Evolutionary conservation across 768 basidiomycete genomes (phyloP).

Genomic region (Pleurotus salmoneostramineus): DNA sequence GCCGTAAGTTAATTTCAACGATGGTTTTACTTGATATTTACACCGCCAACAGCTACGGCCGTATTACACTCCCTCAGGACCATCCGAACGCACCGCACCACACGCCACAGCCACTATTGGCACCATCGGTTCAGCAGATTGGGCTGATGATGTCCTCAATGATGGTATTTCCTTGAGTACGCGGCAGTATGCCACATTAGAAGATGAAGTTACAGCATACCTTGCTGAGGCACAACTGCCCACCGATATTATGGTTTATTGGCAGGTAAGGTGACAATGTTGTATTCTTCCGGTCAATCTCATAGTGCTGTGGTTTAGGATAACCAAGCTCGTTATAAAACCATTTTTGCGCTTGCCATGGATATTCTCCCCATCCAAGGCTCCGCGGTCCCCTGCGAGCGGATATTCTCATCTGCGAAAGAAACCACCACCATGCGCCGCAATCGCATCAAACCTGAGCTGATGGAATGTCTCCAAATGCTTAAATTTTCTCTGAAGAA

Average conservation of each 20-base stretch:
- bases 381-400: conserved; percentile 27
- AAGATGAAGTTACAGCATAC: conserved; percentile 16
- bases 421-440: conserved; percentile 23
- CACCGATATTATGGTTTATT: conserved; percentile 11
- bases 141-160: conserved; percentile 10
- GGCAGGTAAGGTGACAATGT: conserved; percentile 24
- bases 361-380: conserved; percentile 27
- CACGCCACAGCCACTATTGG: neutral
- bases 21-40: neutral
- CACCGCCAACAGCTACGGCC: neutral
- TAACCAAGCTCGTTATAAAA: conserved; percentile 19
- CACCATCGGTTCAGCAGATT: neutral
- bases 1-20: neutral
- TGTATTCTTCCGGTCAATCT: neutral
- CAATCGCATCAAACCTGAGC: conserved; percentile 15
- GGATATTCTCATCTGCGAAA: conserved; percentile 24
- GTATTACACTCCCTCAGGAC: neutral
- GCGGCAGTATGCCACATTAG: conserved; percentile 5
- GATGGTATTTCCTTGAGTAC: neutral
- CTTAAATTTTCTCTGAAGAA: conserved; percentile 23
- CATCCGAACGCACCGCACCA: neutral
- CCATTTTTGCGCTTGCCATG: conserved; percentile 22
- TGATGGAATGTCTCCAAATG: conserved; percentile 26
- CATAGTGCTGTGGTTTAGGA: conserved; percentile 8
- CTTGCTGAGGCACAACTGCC: conserved; percentile 8